phyloP scores from a whole-genome alignment of 208 protist species.

The Naegleria fowleri region DNA sequence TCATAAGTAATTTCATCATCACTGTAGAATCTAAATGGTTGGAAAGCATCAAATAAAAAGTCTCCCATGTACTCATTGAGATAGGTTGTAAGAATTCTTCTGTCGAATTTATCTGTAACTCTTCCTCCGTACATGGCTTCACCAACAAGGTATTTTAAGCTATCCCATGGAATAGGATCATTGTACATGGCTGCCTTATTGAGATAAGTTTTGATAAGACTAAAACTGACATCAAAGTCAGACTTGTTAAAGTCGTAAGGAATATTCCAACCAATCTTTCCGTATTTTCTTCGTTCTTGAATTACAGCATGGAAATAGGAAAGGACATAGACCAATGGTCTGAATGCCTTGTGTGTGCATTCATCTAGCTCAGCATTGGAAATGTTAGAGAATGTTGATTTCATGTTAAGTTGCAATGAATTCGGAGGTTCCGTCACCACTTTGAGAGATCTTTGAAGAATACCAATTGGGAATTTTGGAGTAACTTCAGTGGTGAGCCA shows the following conservation, averaged over 20 bases:
- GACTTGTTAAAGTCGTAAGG: constrained; percentile 99
- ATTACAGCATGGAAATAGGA: constrained; percentile 98
- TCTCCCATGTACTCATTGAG: constrained; percentile 99
- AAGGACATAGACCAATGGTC: constrained; percentile 93
- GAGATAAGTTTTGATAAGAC: constrained; percentile 91
- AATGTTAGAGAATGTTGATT: constrained; percentile 88
- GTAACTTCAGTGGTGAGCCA: constrained; percentile 98
- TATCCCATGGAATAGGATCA: constrained; percentile 93
- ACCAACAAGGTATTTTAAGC: constrained; percentile 96
- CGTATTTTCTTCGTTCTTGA: constrained; percentile 94
- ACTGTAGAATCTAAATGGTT: constrained; percentile 95
- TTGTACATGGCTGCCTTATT: constrained; percentile 86
- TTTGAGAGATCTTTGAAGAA: constrained; percentile 93
- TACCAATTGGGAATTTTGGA: constrained; percentile 92
- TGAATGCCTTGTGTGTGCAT: constrained; percentile 90
- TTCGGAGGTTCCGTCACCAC: constrained; percentile 98
- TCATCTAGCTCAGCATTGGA: constrained; percentile 83
- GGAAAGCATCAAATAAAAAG: constrained; percentile 98
- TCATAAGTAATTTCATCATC: constrained; percentile 77
- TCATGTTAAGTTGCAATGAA: constrained; percentile 97
- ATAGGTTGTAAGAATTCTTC: constrained; percentile 95
- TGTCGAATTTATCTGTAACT: constrained; percentile 95
- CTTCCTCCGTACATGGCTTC: constrained; percentile 98
- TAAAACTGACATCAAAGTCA: constrained; percentile 95
- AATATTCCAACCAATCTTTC: constrained; percentile 98